These are phyloP conservation scores for Erysimum cheiranthoides DNA, from an alignment of 345 rosid genomes.

Conservation along the genomic window DNA sequence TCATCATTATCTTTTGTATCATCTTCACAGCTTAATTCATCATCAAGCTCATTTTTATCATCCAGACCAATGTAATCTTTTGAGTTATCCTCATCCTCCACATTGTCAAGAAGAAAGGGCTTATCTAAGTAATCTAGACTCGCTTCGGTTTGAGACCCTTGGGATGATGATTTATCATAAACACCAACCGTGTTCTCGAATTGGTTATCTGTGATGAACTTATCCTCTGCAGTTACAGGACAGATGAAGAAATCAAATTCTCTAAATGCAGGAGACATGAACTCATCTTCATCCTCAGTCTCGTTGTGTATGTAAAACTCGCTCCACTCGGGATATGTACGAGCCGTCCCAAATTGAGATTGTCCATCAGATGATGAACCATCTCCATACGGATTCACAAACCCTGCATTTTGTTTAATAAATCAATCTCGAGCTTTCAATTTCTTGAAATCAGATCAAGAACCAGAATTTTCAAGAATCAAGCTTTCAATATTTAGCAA, in stretches of 20 bases:
- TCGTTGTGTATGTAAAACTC: slow-evolving; percentile 55
- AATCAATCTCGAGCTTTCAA: neutral
- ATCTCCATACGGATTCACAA: slow-evolving; percentile 88
- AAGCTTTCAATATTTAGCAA: slow-evolving; percentile 10
- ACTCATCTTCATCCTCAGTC: slow-evolving; percentile 50
- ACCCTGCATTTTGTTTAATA: slow-evolving; percentile 54
- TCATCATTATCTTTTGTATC: slow-evolving; percentile 39
- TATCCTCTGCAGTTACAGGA: slow-evolving; percentile 66
- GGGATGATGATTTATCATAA: slow-evolving; percentile 47
- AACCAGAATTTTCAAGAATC: neutral
- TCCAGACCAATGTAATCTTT: slow-evolving; percentile 46
- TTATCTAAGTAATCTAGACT: slow-evolving; percentile 61
- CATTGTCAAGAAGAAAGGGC: slow-evolving; percentile 51
- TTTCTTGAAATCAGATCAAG: slow-evolving; percentile 20
- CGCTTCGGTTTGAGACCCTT: slow-evolving; percentile 53
- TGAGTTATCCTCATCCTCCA: slow-evolving; percentile 38
- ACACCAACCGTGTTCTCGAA: slow-evolving; percentile 48
- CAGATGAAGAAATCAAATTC: slow-evolving; percentile 63
- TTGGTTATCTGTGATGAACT: slow-evolving; percentile 61
- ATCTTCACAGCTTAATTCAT: slow-evolving; percentile 37
- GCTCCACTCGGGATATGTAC: slow-evolving; percentile 76
- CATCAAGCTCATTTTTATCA: slow-evolving; percentile 33
- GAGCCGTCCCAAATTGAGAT: slow-evolving; percentile 91
- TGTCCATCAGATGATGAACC: slow-evolving; percentile 68
- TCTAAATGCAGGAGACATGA: slow-evolving; percentile 70